Evolutionary conservation across 164 flowering plant species (phyloP), one percentile per base, ranked within the genome.

Genomic region (Berberis vulgaris): DNA sequence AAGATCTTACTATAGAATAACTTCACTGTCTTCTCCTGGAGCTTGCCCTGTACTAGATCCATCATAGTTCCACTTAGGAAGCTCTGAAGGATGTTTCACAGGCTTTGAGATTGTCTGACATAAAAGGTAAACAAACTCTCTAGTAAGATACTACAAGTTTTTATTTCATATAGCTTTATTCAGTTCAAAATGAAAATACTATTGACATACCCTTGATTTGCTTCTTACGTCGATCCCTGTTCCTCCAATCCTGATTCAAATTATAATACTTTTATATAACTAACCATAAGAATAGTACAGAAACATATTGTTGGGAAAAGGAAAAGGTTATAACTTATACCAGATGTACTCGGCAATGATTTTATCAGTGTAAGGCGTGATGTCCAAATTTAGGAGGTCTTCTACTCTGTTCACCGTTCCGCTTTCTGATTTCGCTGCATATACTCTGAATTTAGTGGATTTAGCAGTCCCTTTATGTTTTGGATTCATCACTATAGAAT

Each of bases 41-140:
- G 99, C 99, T 79, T 94, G 97, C 42, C 99, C 97, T n/a, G 99
- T 91, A 72, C 99, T 94, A 6, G 99, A 91, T 62, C 99, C 99
- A 77, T 94, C 99, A 61, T 85, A 91, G 70, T 94, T 94, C 99
- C 99, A 94, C 72, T 84, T 94, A 62, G 99, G 99, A 61, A 94
- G 97, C 83, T 91, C 96, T 49, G 90, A 89, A 7, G 91, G 89
- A 71, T 87, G 85, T 54, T 85, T 76, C 61, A 94, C 90, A 63
- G 97, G 96, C 82, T 81, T 82, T 45, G 96, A 68, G 60, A 94
- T 77, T 6, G 99, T 94, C 99, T 89, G 69, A 42, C 72, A 59
- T 49, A 39, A 13, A 44, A 5, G 40, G 43, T 3, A 71, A 39
- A 45, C 39, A 26, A 59, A 56, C 42, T 4, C 42, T 13, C 39